A percentile compares a stretch with the other conserved stretches of the same genome.
Evolutionary conservation across 495 filamentous ascomycete species (phyloP).

Genomic region (Tuber borchii): DNA sequence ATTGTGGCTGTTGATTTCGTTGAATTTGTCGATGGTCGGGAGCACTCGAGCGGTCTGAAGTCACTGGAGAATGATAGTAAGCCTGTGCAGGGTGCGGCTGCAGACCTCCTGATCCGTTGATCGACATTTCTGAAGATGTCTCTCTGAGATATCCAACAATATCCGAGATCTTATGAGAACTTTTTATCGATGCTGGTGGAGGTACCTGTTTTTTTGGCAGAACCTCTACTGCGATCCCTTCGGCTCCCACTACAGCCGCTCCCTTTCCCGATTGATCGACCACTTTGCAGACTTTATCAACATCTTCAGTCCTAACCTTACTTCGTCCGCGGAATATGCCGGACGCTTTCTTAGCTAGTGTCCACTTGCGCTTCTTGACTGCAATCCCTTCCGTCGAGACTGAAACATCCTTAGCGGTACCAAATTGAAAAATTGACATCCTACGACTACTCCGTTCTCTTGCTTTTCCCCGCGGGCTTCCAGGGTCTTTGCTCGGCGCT

Average conservation of each 20-base stretch:
- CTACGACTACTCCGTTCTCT: conserved; percentile 24
- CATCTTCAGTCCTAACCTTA: conserved; percentile 20
- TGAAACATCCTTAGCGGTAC: conserved; percentile 14
- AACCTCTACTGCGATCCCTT: conserved; percentile 7
- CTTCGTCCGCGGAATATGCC: conserved; percentile 26
- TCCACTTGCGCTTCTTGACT: conserved; percentile 24
- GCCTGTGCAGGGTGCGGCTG: conserved; percentile 32
- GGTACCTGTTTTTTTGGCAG: conserved; percentile 27
- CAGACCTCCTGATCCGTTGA: conserved; percentile 20
- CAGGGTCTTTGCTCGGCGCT: conserved; percentile 16
- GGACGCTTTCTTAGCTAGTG: conserved; percentile 31
- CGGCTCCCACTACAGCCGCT: background rate
- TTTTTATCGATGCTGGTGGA: conserved; percentile 23
- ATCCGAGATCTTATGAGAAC: conserved; percentile 21
- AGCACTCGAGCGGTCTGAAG: conserved; percentile 25
- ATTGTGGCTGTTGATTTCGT: conserved; percentile 22
- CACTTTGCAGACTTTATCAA: conserved; percentile 13
- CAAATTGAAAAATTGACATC: conserved; percentile 28
- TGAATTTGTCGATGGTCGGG: conserved; percentile 14
- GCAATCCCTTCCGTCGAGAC: conserved; percentile 18
- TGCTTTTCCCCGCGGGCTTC: conserved; percentile 25
- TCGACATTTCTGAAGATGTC: conserved; percentile 18
- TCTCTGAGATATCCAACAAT: conserved; percentile 33
- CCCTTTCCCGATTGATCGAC: conserved; percentile 3
- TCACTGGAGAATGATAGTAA: conserved; percentile 37